Evolutionary conservation across 1,284 basidiomycete genomes (phyloP).

Genomic region (Meira miltonrushii): DNA sequence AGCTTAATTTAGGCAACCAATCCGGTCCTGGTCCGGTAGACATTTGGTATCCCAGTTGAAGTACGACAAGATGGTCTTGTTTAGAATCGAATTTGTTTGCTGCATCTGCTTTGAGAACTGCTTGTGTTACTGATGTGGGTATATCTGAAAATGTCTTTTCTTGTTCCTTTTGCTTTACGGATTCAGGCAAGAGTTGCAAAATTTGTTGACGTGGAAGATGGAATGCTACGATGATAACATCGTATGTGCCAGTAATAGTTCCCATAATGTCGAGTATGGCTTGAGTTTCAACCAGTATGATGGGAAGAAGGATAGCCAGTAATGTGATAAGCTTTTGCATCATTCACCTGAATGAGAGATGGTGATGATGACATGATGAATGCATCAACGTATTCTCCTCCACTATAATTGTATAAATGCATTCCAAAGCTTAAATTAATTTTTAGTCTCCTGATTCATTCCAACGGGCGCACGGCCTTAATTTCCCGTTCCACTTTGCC

Average conservation of each 20-base stretch:
- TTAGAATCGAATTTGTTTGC: too few relatives aligned
- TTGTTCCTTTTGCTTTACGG: neutral
- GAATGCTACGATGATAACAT: constrained; percentile 17
- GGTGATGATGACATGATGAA: neutral
- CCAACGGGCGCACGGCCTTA: too few relatives aligned
- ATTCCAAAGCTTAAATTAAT: too few relatives aligned
- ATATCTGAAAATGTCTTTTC: neutral
- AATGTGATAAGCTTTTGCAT: neutral
- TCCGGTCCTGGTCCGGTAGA: constrained; percentile 14
- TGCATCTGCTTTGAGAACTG: neutral
- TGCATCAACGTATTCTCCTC: too few relatives aligned
- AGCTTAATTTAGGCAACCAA: constrained; percentile 12
- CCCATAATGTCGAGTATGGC: constrained; percentile 6
- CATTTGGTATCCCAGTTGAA: constrained; percentile 17
- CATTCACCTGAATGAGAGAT: neutral
- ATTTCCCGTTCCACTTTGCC: too few relatives aligned
- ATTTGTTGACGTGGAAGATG: constrained; percentile 8
- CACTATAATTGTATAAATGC: neutral
- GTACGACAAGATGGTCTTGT: constrained; percentile 9
- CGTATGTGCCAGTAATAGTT: constrained; percentile 16
- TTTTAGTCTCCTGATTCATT: too few relatives aligned
- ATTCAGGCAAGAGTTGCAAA: neutral
- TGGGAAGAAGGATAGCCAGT: neutral
- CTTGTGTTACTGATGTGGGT: neutral
- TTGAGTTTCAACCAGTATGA: neutral